Conservation (phyloP, 2,329 filamentous ascomycete genomes). For the Amphichorda felina region DNA sequence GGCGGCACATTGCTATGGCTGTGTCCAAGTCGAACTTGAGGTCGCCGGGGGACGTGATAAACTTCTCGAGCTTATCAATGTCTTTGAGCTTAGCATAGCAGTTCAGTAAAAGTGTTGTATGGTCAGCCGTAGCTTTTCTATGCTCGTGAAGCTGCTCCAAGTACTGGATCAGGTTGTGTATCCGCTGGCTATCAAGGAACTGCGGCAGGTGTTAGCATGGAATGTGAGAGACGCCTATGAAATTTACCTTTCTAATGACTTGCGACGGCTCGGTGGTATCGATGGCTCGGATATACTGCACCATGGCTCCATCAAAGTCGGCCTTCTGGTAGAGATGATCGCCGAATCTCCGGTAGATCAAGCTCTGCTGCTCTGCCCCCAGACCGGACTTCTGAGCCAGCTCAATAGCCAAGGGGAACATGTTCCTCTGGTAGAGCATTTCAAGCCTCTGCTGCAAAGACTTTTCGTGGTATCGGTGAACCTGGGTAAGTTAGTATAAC, state of each 20-base stretch:
- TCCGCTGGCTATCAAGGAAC: slow-evolving; percentile 93
- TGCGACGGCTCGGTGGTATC: slow-evolving; percentile 94
- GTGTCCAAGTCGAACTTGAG: slow-evolving; percentile 96
- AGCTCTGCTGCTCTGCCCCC: slow-evolving; percentile 69
- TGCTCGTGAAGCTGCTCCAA: slow-evolving; percentile 93
- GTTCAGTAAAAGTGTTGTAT: slow-evolving; percentile 88
- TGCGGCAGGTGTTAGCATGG: slow-evolving; percentile 16
- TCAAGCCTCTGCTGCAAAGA: slow-evolving; percentile 82
- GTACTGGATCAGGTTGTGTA: slow-evolving; percentile 95
- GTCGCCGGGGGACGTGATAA: slow-evolving; percentile 91
- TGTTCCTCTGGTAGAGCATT: slow-evolving; percentile 84
- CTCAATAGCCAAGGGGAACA: slow-evolving; percentile 85
- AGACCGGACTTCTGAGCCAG: slow-evolving; percentile 82
- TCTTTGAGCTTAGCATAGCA: slow-evolving; percentile 98
- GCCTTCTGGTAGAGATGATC: slow-evolving; percentile 91
- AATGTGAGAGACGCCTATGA: background rate
- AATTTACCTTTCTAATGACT: slow-evolving; percentile 72
- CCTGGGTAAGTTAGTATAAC: slow-evolving; percentile 28
- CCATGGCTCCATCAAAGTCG: slow-evolving; percentile 97
- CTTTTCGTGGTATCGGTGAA: slow-evolving; percentile 85
- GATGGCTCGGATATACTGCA: slow-evolving; percentile 92
- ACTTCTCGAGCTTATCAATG: slow-evolving; percentile 87
- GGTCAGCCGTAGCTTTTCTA: slow-evolving; percentile 83
- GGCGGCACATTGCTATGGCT: slow-evolving; percentile 92
- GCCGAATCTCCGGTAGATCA: slow-evolving; percentile 87